Base-by-base conservation (phyloP, 495 filamentous ascomycete genomes). In the Neurospora intermedia region DNA sequence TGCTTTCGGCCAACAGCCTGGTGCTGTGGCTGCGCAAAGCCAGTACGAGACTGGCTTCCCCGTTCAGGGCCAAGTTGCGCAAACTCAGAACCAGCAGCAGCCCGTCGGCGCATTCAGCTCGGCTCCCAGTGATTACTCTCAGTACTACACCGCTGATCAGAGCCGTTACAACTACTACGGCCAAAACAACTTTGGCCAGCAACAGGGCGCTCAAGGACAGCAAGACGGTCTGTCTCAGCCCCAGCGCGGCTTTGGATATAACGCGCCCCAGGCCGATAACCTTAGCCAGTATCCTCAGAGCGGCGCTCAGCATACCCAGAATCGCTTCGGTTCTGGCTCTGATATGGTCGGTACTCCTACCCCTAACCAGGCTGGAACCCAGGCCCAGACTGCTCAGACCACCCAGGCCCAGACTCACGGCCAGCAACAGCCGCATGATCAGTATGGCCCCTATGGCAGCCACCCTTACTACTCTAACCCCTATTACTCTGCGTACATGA, bases 321-420 rank as follows among this genome's bases (percentile, higher is more conserved):
- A 76, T n/a, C 78, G 80, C 43, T 79, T 79, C 42, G 79, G 77
- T 46, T 70, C 77, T 62, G 87, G 88, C 54, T 77, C 82, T 42
- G 96, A 97, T 48, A 91, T 89, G 81, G 94, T 92, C 78, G 94
- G 93, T 18, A 91, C 96, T 77, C 94, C 90, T 48, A 97, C 95
- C 6, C 94, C 94, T 9, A 95, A 71, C 40, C 75, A 74, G 54
- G 39, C 77, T 16, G 73, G 54, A 8, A 73, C 59, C 43, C 79
- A 77, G 59, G 75, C 73, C 39, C 79, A 78, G 69, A 69, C 95
- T 80, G 93, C 92, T 35, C 89, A 90, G 45, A 83, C 48, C 69
- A 72, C 92, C 71, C 91, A 91, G 74, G 87, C 84, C 39, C 90
- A 88, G 72, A 83, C 87, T 0, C 87, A 88, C 70, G 81, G 84